A percentile compares a stretch with the other conserved stretches of the same genome.
Conservation (phyloP, 768 basidiomycete species). For the Russula lepida region DNA sequence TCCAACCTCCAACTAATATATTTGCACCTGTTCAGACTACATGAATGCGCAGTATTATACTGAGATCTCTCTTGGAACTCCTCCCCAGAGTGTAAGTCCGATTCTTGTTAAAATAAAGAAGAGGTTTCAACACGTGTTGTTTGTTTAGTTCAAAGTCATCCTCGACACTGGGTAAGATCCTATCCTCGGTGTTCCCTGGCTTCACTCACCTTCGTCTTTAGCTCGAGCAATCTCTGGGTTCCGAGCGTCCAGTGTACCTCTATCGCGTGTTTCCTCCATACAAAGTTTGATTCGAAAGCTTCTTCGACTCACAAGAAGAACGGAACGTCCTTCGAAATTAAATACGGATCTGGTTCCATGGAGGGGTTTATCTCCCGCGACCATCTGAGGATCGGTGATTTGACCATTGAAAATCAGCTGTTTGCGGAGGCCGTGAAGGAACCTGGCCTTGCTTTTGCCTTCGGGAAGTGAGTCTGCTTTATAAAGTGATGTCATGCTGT, state of each 20-base stretch:
- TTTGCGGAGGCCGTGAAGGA: constrained; percentile 96
- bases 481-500: background rate
- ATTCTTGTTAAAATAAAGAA: background rate
- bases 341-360: constrained; percentile 94
- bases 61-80: constrained; percentile 75
- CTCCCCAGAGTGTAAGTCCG: constrained; percentile 63
- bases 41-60: constrained; percentile 98
- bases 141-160: constrained; percentile 77
- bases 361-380: constrained; percentile 93
- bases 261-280: constrained; percentile 89
- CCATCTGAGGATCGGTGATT: constrained; percentile 68
- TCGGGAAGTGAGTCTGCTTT: constrained; percentile 66
- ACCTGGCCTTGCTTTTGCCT: constrained; percentile 95
- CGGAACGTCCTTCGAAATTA: constrained; percentile 81
- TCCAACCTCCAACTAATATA: constrained; percentile 5
- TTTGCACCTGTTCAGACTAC: constrained; percentile 54
- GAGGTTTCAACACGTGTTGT: constrained; percentile 1
- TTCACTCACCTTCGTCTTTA: constrained; percentile 25
- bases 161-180: constrained; percentile 76
- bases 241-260: constrained; percentile 75
- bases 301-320: constrained; percentile 88
- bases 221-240: constrained; percentile 92
- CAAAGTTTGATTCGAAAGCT: constrained; percentile 74
- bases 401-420: constrained; percentile 63
- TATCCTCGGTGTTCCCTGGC: background rate